phyloP scores from a whole-genome alignment of 2,329 filamentous ascomycete genomes.

The Neofusicoccum kwambonambiense region DNA sequence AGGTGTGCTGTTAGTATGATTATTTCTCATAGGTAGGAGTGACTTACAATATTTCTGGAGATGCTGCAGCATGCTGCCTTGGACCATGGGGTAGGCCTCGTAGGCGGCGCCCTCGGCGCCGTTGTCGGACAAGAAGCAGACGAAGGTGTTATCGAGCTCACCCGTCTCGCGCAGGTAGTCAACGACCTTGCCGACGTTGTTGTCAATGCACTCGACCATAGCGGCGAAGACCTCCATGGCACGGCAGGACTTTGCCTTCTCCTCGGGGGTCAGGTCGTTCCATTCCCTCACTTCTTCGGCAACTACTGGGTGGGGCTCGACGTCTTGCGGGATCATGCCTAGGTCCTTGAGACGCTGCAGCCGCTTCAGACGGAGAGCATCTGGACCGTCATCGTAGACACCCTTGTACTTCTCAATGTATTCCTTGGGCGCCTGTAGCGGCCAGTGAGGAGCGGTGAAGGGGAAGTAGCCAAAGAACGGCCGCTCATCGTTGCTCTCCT shows the following conservation, averaged over 20 bases:
- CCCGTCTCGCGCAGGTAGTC: constrained; percentile 55
- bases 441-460: constrained; percentile 65
- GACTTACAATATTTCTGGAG: constrained; percentile 51
- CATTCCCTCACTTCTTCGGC: constrained; percentile 51
- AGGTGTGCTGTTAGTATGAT: too few species aligned
- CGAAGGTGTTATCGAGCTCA: constrained; percentile 63
- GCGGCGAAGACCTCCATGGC: constrained; percentile 64
- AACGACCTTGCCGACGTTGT: constrained; percentile 59
- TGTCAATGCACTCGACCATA: constrained; percentile 64
- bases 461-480: constrained; percentile 62
- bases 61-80: constrained; percentile 54
- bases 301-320: constrained; percentile 52
- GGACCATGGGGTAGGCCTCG: constrained; percentile 58
- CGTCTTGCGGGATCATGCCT: constrained; percentile 54
- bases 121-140: constrained; percentile 64
- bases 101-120: constrained; percentile 60
- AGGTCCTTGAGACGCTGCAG: constrained; percentile 57
- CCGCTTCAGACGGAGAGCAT: constrained; percentile 53
- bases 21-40: too few species aligned
- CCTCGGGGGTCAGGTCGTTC: constrained; percentile 48
- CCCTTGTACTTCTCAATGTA: constrained; percentile 58
- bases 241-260: constrained; percentile 48
- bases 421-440: constrained; percentile 58
- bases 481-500: constrained; percentile 36
- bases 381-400: constrained; percentile 61